Base-by-base conservation (phyloP, 192 early-diverging fungal genomes). In the Podila epicladia region DNA sequence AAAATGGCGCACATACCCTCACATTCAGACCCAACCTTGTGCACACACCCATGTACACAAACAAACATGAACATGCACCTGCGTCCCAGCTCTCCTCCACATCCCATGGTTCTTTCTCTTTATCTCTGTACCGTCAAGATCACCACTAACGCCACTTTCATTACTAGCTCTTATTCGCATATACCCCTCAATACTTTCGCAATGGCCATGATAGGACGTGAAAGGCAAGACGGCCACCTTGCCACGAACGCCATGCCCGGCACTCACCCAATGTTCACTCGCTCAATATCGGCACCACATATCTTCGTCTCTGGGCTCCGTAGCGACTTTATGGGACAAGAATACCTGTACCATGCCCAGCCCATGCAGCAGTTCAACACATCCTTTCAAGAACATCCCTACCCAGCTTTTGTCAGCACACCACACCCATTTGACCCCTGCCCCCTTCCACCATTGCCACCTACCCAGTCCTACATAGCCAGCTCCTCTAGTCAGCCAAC, bases 261-360 rank as follows among this genome's bases (percentile, higher is more conserved):
- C 9, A 29, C 69, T 2, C 26, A 31, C 3, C 77, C 71, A 1
- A 48, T 69, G 13, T 63, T 68, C n/a, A 58, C 28, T 17, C 77
- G 77, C 0, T 80, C 77, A 28, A 41, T 69, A 31, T 80, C 77
- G 9, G 71, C 77, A 7, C 71, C 77, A 13, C 71, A 80, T 26
- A 33, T 69, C 29, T 69, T 72, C 3, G 33, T 67, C 20, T 67
- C 70, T 28, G 51, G 26, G 4, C 9, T 58, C 17, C 48, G 38
- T 9, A 50, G 72, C 8, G 55, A 75, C 31, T 55, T 68, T 31
- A 58, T 58, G 26, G 15, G 38, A 24, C 38, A 45, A 48, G 66
- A 53, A 31, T 51, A 61, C 22, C 9, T 37, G 5, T 33, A 60
- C 53, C 53, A 55, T 26, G 53, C 53, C 53, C 53, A 55, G 8